Evolutionary conservation across 2,329 filamentous ascomycete genomes (phyloP), one percentile per base, ranked within the genome.

Genomic region (Talaromyces sp.): DNA sequence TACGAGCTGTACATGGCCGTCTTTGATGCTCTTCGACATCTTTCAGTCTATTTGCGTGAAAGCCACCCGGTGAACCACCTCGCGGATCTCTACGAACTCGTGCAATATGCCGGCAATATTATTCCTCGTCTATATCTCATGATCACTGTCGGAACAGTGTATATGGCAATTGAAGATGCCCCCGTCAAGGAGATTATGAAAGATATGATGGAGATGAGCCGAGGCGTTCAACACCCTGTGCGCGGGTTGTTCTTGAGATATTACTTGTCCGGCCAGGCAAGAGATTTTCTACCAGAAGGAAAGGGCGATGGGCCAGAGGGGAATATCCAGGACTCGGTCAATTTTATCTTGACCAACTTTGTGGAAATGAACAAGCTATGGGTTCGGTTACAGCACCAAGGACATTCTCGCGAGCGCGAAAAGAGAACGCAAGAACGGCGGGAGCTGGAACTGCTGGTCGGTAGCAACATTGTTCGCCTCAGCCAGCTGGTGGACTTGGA

Each of bases 161-260:
- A 99, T 81, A 99, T 99, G 95, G 89, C 91, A 28, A 96, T 99
- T 72, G 90, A 95, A 71, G 95, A 98, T 83, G 95, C 96, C 62
- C 95, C 95, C 0, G 95, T 99, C 68, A 99, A 99, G 80, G 95
- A 99, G 81, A 92, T 99, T 65, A 99, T 99, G 95, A 99, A 99
- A 79, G 95, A 99, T 77, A 99, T 99, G 95, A 99, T 99, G 95
- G 95, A 99, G 78, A 99, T 99, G 95, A 98, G 92, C 78, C 86
- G 95, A 65, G 95, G 95, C 61, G 93, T 99, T 25, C 95, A 99
- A 73, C 95, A 99, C 77, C 95, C 95, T 17, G 93, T 97, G 65
- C 91, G 95, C 62, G 95, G 95, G 19, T 82, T 99, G 60, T 99
- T 99, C 75, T 80, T 99, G 70, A 88, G 95, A 72, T 99, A 99